Evolutionary conservation across 164 flowering plant genomes (phyloP).

Genomic region (Nymphaea thermarum): DNA sequence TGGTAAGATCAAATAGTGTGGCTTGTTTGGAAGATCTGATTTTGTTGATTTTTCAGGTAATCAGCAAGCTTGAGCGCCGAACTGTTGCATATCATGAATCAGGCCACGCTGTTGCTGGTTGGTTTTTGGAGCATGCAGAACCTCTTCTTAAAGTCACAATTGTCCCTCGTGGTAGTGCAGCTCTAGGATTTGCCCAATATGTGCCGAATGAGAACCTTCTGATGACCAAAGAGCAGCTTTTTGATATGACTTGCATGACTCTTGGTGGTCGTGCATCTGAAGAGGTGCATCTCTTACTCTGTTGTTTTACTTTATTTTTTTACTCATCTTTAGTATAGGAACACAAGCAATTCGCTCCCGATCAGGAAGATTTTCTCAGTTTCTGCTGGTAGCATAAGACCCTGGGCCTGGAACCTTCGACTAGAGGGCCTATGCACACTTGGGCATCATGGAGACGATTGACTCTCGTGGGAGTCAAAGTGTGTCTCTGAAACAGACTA

Average conservation of each 20-base stretch:
- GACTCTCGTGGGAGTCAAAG: no score
- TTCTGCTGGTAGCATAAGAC: no score
- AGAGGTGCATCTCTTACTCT: conserved; percentile 36
- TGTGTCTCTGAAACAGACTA: no score
- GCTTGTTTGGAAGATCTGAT: not conserved
- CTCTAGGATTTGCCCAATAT: conserved; percentile 93
- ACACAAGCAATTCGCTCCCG: no score
- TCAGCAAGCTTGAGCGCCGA: conserved; percentile 71
- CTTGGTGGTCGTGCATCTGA: conserved; percentile 98
- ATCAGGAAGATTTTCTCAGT: no score
- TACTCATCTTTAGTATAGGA: no score
- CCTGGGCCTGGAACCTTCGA: no score
- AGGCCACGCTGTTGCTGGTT: conserved; percentile 92
- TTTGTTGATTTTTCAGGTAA: conserved; percentile 36
- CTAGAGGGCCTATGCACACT: no score
- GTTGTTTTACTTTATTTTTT: no score
- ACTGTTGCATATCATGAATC: conserved; percentile 97
- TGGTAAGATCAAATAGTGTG: not conserved
- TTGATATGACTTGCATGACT: conserved; percentile 97
- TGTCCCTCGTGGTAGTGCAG: conserved; percentile 96
- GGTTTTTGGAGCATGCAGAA: conserved; percentile 89
- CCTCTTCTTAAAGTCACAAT: conserved; percentile 87
- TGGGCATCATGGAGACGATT: no score
- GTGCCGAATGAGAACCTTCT: conserved; percentile 92
- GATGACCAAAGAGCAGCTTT: conserved; percentile 91